Conservation (phyloP, 306 rosid species). For the Glycyrrhiza uralensis region DNA sequence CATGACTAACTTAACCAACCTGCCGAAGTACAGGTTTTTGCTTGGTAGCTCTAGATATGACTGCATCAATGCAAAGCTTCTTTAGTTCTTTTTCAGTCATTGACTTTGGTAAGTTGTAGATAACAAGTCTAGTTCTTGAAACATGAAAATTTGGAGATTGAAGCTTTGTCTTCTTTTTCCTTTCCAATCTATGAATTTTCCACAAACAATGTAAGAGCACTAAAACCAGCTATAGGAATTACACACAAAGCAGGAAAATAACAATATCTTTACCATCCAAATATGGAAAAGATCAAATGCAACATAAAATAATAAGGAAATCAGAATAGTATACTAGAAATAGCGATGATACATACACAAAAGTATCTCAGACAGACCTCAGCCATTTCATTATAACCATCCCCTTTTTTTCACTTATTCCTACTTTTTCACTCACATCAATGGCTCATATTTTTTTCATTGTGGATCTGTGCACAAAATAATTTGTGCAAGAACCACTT, state of each 20-base stretch:
- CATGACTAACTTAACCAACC: constrained; percentile 47
- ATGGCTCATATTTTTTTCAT: background rate
- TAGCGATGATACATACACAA: background rate
- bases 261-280: constrained; percentile 2
- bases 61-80: constrained; percentile 81
- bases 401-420: background rate
- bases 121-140: constrained; percentile 75
- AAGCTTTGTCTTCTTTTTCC: constrained; percentile 71
- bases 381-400: background rate
- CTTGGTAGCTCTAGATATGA: constrained; percentile 83
- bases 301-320: constrained; percentile 1
- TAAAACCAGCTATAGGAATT: constrained; percentile 16
- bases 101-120: constrained; percentile 82
- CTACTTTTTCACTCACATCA: background rate
- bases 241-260: background rate
- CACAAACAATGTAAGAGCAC: constrained; percentile 4
- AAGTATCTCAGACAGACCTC: background rate
- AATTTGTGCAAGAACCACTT: background rate
- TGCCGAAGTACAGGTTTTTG: constrained; percentile 83
- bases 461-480: background rate
- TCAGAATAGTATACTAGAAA: background rate
- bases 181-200: constrained; percentile 52
- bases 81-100: constrained; percentile 77
- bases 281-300: constrained; percentile 1
- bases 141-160: constrained; percentile 96